phyloP scores from a whole-genome alignment of 495 filamentous ascomycete genomes.

The Peziza echinospora region DNA sequence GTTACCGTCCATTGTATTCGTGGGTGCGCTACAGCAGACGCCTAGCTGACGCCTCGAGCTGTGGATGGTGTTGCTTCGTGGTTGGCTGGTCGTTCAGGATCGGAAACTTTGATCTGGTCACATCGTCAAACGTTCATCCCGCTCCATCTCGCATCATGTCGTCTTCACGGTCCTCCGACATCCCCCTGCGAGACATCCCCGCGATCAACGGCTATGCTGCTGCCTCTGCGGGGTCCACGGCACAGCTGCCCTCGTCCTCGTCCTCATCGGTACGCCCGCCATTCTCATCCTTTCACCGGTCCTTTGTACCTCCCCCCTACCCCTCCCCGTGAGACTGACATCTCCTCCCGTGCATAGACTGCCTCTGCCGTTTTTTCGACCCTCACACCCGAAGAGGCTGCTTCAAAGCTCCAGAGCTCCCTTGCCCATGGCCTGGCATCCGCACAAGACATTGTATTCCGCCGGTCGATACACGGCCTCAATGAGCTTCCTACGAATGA shows the following conservation, averaged over 20 bases:
- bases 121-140: too few relatives aligned
- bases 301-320: constrained; percentile 1
- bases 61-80: too few relatives aligned
- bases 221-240: not conserved
- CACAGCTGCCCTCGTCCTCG: not conserved
- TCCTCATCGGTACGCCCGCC: not conserved
- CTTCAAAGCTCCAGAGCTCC: constrained; percentile 60
- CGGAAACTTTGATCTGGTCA: too few relatives aligned
- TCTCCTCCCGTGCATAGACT: constrained; percentile 11
- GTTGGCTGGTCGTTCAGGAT: too few relatives aligned
- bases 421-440: constrained; percentile 58
- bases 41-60: too few relatives aligned
- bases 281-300: constrained; percentile 1
- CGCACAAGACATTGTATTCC: constrained; percentile 47
- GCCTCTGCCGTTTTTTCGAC: constrained; percentile 30
- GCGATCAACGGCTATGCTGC: not conserved
- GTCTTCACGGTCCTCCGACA: not conserved
- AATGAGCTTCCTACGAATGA: constrained; percentile 91
- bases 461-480: constrained; percentile 58
- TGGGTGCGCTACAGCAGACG: too few relatives aligned
- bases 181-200: not conserved
- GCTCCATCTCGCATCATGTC: not conserved
- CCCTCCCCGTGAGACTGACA: constrained; percentile 1
- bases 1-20: too few relatives aligned
- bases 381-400: constrained; percentile 54